Percentiles rank a stretch among this genome's conserved stretches.
phyloP scores from a whole-genome alignment of 495 filamentous ascomycete genomes.

The Lentithecium fluviatile region DNA sequence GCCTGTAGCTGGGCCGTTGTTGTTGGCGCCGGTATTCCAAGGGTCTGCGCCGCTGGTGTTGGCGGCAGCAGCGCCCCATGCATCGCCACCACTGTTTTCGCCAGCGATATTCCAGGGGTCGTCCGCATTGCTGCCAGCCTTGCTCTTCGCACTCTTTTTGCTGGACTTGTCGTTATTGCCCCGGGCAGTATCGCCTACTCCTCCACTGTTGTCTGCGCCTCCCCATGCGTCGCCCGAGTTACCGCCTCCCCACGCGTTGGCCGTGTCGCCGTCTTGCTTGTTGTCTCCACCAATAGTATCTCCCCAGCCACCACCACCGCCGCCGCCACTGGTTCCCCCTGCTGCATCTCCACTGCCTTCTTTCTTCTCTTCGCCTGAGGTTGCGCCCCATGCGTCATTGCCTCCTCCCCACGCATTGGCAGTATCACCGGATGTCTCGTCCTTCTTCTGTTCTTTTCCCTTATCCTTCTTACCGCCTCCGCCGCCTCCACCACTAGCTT shows the following conservation, averaged over 20 bases:
- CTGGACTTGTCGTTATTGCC: not conserved
- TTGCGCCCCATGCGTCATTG: not conserved
- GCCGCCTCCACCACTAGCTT: conserved; percentile 1
- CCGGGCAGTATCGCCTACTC: not conserved
- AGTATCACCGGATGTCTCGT: not conserved
- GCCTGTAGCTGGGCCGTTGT: too few species aligned
- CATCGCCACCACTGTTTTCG: too few species aligned
- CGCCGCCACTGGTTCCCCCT: not conserved
- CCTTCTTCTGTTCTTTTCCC: conserved; percentile 7
- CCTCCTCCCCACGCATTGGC: not conserved
- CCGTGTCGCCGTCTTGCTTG: not conserved
- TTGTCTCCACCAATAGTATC: not conserved
- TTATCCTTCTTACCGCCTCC: conserved; percentile 14
- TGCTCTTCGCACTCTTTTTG: conserved; percentile 1
- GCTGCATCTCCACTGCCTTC: not conserved
- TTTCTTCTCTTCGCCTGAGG: not conserved
- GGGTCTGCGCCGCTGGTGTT: too few species aligned
- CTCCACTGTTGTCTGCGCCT: not conserved
- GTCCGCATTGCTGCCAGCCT: not conserved
- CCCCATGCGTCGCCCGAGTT: not conserved
- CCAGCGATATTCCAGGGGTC: too few species aligned
- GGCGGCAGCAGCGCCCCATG: too few species aligned
- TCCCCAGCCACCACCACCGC: not conserved
- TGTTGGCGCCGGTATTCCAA: too few species aligned
- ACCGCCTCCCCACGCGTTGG: not conserved